phyloP scores from a whole-genome alignment of 2,329 filamentous ascomycete species.

The Fusarium succisae region DNA sequence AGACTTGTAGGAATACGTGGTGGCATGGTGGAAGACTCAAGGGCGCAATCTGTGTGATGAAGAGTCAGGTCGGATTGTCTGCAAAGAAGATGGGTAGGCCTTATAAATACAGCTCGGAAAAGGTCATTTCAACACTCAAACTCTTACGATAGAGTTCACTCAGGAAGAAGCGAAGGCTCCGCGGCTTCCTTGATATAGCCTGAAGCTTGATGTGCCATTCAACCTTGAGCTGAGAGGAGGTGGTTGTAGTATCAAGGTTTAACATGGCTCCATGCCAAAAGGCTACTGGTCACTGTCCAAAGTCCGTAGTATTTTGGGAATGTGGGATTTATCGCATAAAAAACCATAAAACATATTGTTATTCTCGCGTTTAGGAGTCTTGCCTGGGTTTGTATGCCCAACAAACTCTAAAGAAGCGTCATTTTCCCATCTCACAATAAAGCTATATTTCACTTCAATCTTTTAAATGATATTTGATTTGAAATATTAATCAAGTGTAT shows the following conservation, averaged over 20 bases:
- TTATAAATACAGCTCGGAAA: neutral
- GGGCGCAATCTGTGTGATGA: neutral
- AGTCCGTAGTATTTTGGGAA: no score
- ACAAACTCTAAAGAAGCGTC: neutral
- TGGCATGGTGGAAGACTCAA: neutral
- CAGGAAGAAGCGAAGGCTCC: accelerated
- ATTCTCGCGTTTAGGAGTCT: neutral
- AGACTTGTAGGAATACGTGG: neutral
- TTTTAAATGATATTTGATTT: neutral
- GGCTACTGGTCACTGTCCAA: neutral
- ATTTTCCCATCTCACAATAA: neutral
- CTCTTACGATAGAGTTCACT: neutral
- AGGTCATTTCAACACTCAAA: neutral
- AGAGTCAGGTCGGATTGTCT: neutral
- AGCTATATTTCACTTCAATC: neutral
- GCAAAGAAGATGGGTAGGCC: accelerated
- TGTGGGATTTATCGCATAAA: neutral
- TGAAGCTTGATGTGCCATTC: neutral
- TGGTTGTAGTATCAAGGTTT: neutral
- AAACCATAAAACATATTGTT: accelerated
- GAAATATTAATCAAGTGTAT: accelerated
- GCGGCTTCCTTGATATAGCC: neutral
- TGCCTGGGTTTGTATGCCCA: no score
- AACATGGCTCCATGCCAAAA: neutral
- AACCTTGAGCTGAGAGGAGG: neutral